Base-by-base conservation (phyloP, 2,329 filamentous ascomycete genomes). In the Tolypocladium pustulatum region DNA sequence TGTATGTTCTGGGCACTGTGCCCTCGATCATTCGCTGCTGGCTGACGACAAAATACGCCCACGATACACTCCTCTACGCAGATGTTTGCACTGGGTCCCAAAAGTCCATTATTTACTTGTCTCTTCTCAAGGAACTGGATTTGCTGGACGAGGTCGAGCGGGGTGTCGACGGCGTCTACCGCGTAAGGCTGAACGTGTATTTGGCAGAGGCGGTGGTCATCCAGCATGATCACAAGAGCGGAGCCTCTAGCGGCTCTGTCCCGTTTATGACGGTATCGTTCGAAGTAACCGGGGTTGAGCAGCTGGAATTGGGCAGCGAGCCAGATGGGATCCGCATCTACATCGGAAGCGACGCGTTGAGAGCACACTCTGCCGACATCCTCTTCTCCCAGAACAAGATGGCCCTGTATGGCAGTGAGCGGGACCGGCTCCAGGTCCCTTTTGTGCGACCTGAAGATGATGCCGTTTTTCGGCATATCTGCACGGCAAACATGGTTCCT, bases 1-100 rank as follows among this genome's bases (percentile, higher is more conserved):
- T 97, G 60, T 91, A 91, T 69, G 82, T 96, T 57, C 79, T 97
- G 20, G 91, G 93, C 15, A 88, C 92, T 8, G 91, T 96, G 7
- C 94, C 94, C 7, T 90, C 91, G 36, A 96, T 99, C 64, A 90
- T 97, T 59, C 88, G 94, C 61, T 99, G 94, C 76, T 97, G 94
- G 92, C 79, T 97, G 65, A 93, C 90, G 32, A 88, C 87, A 40
- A 87, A 90, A 67, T 97, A 96, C 74, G 93, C 91, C 17, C 93
- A 96, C 69, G 87, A 89, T 63, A 88, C 91, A 12, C 81, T 97
- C 20, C 79, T 97, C 6, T 97, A 97, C 69, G 94, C 92, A 40
- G 92, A 91, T 38, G 80, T 97, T 2, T 97, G 94, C 72, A 93
- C 90, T 2, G 94, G 93, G 1, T 96, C 94, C 6, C 91, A 92